phyloP scores from a whole-genome alignment of 305 asterid species.

The Petunia hybrid region DNA sequence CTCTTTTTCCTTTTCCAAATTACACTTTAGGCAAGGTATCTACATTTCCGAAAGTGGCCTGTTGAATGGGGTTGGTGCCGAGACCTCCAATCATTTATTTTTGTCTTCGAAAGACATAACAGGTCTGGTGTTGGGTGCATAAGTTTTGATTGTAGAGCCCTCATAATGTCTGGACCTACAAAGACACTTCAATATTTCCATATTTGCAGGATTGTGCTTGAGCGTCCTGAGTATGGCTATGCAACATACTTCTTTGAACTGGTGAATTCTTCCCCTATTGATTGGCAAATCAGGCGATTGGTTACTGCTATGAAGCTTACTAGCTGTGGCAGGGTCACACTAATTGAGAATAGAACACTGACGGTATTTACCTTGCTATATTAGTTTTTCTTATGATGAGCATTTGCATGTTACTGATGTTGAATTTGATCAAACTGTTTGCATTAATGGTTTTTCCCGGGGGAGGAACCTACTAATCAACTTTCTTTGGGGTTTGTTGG shows the following conservation, averaged over 20 bases:
- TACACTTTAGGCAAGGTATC: slow-evolving; percentile 65
- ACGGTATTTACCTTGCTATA: slow-evolving; percentile 56
- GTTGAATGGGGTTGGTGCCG: slow-evolving; percentile 99
- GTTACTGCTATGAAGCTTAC: slow-evolving; percentile 85
- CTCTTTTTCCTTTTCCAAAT: slow-evolving; percentile 25
- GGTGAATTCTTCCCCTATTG: slow-evolving; percentile 59
- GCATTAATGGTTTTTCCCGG: not conserved
- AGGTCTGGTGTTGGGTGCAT: slow-evolving; percentile 52
- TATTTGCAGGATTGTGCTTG: slow-evolving; percentile 89
- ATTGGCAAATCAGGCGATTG: slow-evolving; percentile 85
- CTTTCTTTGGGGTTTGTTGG: not conserved
- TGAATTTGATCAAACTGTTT: slow-evolving; percentile 20
- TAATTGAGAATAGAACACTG: slow-evolving; percentile 76
- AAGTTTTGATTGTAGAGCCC: slow-evolving; percentile 22
- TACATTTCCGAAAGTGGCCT: slow-evolving; percentile 82
- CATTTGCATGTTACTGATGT: slow-evolving; percentile 12
- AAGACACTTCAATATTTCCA: slow-evolving; percentile 32
- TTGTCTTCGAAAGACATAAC: slow-evolving; percentile 90
- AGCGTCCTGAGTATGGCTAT: slow-evolving; percentile 97
- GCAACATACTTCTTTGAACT: slow-evolving; percentile 95
- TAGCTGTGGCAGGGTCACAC: slow-evolving; percentile 73
- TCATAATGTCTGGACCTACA: slow-evolving; percentile 27
- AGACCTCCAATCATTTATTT: slow-evolving; percentile 89
- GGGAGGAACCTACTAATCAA: not conserved
- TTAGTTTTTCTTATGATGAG: not conserved